phyloP scores from a whole-genome alignment of 345 rosid species.

The Anastatica hierochuntica region DNA sequence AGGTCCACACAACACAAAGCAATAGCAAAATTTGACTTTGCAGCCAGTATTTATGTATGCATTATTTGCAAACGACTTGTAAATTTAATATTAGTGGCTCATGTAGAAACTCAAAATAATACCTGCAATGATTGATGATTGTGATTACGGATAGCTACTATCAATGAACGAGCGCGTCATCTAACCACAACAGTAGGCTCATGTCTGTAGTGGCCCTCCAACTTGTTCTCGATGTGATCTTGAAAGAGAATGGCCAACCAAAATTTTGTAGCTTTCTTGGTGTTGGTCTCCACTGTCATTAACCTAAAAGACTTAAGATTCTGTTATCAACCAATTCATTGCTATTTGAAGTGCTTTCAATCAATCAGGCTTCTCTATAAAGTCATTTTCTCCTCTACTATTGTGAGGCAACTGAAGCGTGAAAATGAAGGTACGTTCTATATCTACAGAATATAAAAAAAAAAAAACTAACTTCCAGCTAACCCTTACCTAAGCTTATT shows the following conservation, averaged over 20 bases:
- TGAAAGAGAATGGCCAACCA: conserved; percentile 65
- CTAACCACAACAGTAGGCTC: conserved; percentile 26
- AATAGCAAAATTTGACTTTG: not conserved
- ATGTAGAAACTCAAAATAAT: conserved; percentile 6
- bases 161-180: conserved; percentile 19
- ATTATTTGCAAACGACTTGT: not conserved
- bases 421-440: conserved; percentile 61
- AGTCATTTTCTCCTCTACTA: conserved; percentile 25
- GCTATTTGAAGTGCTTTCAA: conserved; percentile 20
- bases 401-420: conserved; percentile 28
- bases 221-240: conserved; percentile 45
- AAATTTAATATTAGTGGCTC: not conserved
- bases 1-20: not conserved
- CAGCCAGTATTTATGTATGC: not conserved
- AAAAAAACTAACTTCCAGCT: conserved; percentile 13
- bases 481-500: conserved; percentile 25
- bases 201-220: conserved; percentile 27
- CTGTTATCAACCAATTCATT: conserved; percentile 33
- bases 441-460: conserved; percentile 13
- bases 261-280: conserved; percentile 60
- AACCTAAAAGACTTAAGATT: conserved; percentile 29
- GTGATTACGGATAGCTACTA: conserved; percentile 26
- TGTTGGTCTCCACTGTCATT: conserved; percentile 45
- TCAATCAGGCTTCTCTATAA: conserved; percentile 26
- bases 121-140: conserved; percentile 19